Evolutionary conservation across 2,329 filamentous ascomycete species (phyloP).

Genomic region (Colletotrichum neosansevieriae): DNA sequence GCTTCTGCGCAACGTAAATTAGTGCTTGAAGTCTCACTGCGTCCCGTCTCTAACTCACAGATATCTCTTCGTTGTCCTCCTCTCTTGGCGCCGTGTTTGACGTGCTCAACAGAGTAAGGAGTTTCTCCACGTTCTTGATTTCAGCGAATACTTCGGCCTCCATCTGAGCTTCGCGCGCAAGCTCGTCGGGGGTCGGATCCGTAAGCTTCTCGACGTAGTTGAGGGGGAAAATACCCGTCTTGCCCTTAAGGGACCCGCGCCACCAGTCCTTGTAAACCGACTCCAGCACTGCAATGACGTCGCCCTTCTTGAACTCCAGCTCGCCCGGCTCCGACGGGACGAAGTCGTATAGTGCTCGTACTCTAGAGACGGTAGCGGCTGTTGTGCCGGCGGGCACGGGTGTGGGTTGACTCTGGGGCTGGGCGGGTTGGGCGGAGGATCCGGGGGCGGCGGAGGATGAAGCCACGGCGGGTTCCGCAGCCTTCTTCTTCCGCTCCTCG

Average conservation of each 20-base stretch:
- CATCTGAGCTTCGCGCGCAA: conserved; percentile 96
- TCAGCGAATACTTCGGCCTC: conserved; percentile 78
- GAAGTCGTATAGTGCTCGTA: conserved; percentile 95
- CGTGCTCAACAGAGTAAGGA: conserved; percentile 91
- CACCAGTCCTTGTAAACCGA: conserved; percentile 99
- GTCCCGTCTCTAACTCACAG: conserved; percentile 61
- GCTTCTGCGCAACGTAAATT: conserved; percentile 61
- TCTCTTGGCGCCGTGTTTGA: conserved; percentile 83
- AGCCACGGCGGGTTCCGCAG: conserved; percentile 52
- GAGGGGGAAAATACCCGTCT: conserved; percentile 96
- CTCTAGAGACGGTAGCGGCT: conserved; percentile 93
- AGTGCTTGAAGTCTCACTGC: not conserved
- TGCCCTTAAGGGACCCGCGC: conserved; percentile 93
- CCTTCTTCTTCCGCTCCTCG: conserved; percentile 72
- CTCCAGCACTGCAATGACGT: conserved; percentile 96
- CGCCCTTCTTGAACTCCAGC: conserved; percentile 94
- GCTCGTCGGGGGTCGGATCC: conserved; percentile 92
- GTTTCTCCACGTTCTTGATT: conserved; percentile 73
- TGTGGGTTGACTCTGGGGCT: conserved; percentile 60
- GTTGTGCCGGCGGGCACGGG: conserved; percentile 85
- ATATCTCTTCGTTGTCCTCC: conserved; percentile 97
- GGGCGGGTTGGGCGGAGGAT: conserved; percentile 49
- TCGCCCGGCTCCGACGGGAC: conserved; percentile 93
- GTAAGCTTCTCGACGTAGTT: conserved; percentile 99
- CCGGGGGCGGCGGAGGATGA: conserved; percentile 49